phyloP scores from a whole-genome alignment of 225 moss, liverwort and hornwort genomes.

The Pseudisothecium myosuroides region DNA sequence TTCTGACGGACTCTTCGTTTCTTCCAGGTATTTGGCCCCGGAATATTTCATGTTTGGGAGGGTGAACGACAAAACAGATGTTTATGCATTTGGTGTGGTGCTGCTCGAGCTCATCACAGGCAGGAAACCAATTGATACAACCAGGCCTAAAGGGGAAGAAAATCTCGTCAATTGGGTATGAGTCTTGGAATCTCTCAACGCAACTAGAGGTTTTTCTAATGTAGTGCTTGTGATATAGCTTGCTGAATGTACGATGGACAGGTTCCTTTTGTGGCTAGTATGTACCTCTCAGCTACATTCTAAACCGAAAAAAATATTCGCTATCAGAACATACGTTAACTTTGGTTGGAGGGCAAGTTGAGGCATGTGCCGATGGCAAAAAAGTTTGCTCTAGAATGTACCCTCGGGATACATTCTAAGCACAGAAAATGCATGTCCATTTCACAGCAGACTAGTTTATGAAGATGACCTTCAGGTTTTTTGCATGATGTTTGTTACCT shows the following conservation, averaged over 20 bases:
- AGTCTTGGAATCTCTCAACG: background rate
- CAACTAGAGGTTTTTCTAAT: background rate
- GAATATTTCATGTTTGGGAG: constrained; percentile 59
- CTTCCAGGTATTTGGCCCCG: constrained; percentile 48
- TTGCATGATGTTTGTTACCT: background rate
- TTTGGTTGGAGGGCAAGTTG: background rate
- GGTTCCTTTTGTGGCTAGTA: background rate
- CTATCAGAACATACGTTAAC: background rate
- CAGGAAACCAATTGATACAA: constrained; percentile 40
- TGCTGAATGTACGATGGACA: background rate
- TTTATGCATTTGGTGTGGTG: constrained; percentile 54
- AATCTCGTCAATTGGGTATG: constrained; percentile 55
- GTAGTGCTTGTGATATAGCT: background rate
- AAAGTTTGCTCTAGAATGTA: background rate
- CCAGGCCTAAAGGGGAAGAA: constrained; percentile 45
- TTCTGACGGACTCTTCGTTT: background rate
- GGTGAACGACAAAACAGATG: constrained; percentile 50
- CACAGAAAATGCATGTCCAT: background rate
- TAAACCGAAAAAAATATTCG: background rate
- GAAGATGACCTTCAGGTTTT: background rate
- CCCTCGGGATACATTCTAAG: background rate
- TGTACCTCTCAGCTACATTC: background rate
- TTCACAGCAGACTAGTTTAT: background rate
- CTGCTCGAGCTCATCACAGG: constrained; percentile 57
- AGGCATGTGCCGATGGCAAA: background rate